Conservation (phyloP, 345 rosid species). For the Populus pruinosa region DNA sequence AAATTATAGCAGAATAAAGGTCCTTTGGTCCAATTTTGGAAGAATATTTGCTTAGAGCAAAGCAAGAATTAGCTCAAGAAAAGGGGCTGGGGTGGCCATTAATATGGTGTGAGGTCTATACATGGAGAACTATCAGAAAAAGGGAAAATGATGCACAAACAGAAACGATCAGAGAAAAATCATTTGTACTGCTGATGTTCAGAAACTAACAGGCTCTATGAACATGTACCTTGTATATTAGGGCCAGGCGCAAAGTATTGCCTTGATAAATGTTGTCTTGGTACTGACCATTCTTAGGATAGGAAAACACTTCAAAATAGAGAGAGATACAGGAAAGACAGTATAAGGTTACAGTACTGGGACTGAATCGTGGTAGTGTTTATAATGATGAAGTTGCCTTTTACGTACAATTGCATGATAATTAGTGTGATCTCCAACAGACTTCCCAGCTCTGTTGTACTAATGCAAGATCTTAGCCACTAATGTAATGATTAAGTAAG, state of each 20-base stretch:
- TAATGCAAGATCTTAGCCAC: too few relatives aligned
- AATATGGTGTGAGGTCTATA: neutral
- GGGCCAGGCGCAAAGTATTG: constrained; percentile 13
- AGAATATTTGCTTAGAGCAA: neutral
- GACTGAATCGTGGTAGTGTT: neutral
- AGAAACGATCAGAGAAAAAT: neutral
- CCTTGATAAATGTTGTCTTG: constrained; percentile 10
- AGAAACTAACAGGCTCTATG: neutral
- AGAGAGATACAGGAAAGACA: neutral
- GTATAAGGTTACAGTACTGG: neutral
- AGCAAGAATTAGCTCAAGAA: neutral
- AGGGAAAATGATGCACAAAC: neutral
- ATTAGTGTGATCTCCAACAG: neutral
- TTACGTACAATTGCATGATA: neutral
- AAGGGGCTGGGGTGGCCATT: neutral
- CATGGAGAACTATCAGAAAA: neutral
- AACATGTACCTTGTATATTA: constrained; percentile 14
- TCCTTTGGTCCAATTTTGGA: neutral
- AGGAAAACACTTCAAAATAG: neutral
- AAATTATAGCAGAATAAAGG: neutral
- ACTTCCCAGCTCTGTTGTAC: neutral
- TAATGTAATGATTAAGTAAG: neutral
- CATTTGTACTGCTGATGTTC: neutral
- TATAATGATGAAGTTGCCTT: neutral
- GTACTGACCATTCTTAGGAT: neutral